Evolutionary conservation across 371 early-diverging fungal genomes (phyloP), one percentile per base, ranked within the genome.

Genomic region (Mucor circinelloides): DNA sequence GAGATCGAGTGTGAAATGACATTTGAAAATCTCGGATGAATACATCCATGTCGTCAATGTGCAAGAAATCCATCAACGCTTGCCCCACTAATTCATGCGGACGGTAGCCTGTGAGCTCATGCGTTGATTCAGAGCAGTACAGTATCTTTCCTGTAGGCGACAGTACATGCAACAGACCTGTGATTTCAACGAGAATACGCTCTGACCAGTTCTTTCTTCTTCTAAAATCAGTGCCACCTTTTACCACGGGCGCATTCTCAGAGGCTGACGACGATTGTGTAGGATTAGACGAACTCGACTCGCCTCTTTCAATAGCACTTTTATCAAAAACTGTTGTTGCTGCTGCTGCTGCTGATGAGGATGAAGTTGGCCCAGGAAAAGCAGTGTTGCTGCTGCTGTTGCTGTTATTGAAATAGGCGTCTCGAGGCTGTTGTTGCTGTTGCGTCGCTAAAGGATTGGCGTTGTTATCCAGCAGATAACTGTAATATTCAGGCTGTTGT

Each of bases 91-190:
- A 69, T 48, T 91, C 90, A n/a, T 85, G 84, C 0, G 85, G 83
- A 8, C 81, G 59, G 66, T 85, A 87, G 0, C 88, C 89, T n/a
- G 89, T 80, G 32, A 84, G 65, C 54, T 84, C 79, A 23, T 70
- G 46, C 1, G 81, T 82, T 0, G 89, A 86, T 5, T 87, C 87
- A 19, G 87, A 86, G 57, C 86, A 85, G 68, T 82, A 88, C 44
- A 87, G 50, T 34, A 91, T 78, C 56, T 77, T 80, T 21, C 85
- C 87, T 12, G 75, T 62, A 0, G 88, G 85, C 17, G 85, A 81
- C 9, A 89, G 68, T 2, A 91, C 91, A 75, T 86, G 86, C 2
- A 89, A 54, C 27, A 88, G 71, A 60, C 89, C 91, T 54, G 86
- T 86, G 6, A 90, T 63, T 69, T 89, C 91, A 48, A 79, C 76